Percentiles rank a stretch among this genome's conserved stretches.
Conservation (phyloP, 108 stramenopile species). For the Skeletonema menzelii region DNA sequence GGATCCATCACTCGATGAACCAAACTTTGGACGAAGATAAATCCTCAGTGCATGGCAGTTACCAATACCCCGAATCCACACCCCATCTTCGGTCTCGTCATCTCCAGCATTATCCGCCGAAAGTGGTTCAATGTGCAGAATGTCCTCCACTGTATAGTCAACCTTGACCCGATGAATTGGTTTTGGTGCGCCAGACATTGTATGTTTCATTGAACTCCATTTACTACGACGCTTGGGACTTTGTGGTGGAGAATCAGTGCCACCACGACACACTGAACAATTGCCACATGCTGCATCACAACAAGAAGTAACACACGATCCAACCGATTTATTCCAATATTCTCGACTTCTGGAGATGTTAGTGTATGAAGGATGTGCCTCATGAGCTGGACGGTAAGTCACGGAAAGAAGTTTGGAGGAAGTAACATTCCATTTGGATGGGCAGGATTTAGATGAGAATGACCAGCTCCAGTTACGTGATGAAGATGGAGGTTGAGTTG, state of each 20-base stretch:
- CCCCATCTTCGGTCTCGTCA: neutral
- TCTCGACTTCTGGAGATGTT: conserved; percentile 33
- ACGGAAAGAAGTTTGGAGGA: conserved; percentile 54
- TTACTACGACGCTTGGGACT: neutral
- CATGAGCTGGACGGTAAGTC: conserved; percentile 75
- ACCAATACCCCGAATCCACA: conserved; percentile 72
- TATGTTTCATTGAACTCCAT: conserved; percentile 22
- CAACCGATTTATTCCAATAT: conserved; percentile 36
- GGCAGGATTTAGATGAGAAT: conserved; percentile 32
- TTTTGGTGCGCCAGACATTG: conserved; percentile 18
- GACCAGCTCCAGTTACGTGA: conserved; percentile 46
- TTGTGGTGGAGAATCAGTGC: neutral
- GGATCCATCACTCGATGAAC: conserved; percentile 2
- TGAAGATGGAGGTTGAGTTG: neutral
- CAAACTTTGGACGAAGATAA: conserved; percentile 56
- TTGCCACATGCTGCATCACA: neutral
- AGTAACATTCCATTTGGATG: conserved; percentile 49
- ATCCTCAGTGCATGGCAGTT: conserved; percentile 71
- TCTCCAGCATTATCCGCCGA: conserved; percentile 7
- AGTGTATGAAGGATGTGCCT: conserved; percentile 74
- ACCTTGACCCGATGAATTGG: conserved; percentile 51
- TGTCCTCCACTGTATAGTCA: conserved; percentile 41
- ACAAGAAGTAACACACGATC: conserved; percentile 15
- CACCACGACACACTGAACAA: conserved; percentile 10
- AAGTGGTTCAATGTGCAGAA: conserved; percentile 35